Percentiles rank a stretch among this genome's conserved stretches.
Conservation (phyloP, 2,329 filamentous ascomycete genomes). For the Sporothrix inflata region DNA sequence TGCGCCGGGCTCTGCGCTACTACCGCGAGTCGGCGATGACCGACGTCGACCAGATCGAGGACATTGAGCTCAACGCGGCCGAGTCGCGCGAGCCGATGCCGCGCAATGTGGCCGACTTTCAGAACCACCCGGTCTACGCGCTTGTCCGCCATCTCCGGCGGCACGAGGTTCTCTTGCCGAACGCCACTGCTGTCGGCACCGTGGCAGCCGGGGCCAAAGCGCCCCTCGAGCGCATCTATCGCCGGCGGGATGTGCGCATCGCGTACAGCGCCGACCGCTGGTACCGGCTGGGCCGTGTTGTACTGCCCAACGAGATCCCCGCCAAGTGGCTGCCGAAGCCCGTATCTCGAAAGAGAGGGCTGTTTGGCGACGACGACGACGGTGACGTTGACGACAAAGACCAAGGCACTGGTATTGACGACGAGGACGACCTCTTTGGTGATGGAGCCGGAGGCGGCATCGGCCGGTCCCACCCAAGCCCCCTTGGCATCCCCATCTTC, state of each 20-base stretch:
- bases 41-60: slow-evolving; percentile 83
- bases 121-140: slow-evolving; percentile 80
- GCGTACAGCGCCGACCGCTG: slow-evolving; percentile 84
- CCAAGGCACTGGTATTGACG: slow-evolving; percentile 35
- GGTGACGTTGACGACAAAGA: background rate
- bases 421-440: slow-evolving; percentile 45
- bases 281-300: slow-evolving; percentile 83
- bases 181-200: slow-evolving; percentile 72
- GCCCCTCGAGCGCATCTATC: slow-evolving; percentile 76
- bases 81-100: slow-evolving; percentile 83
- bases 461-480: slow-evolving; percentile 37
- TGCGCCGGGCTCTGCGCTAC: slow-evolving; percentile 54
- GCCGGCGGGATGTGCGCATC: slow-evolving; percentile 76
- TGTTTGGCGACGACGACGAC: slow-evolving; percentile 37
- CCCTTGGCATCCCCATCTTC: slow-evolving; percentile 59
- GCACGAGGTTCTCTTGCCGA: slow-evolving; percentile 80
- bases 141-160: slow-evolving; percentile 81
- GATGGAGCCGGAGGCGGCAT: slow-evolving; percentile 39
- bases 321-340: slow-evolving; percentile 70
- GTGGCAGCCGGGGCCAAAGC: slow-evolving; percentile 65
- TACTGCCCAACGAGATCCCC: slow-evolving; percentile 78
- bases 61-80: slow-evolving; percentile 71
- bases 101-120: slow-evolving; percentile 83
- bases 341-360: slow-evolving; percentile 36
- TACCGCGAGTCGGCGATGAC: slow-evolving; percentile 48